Base-by-base conservation (phyloP, 306 rosid species). In the Arachis stenosperma region DNA sequence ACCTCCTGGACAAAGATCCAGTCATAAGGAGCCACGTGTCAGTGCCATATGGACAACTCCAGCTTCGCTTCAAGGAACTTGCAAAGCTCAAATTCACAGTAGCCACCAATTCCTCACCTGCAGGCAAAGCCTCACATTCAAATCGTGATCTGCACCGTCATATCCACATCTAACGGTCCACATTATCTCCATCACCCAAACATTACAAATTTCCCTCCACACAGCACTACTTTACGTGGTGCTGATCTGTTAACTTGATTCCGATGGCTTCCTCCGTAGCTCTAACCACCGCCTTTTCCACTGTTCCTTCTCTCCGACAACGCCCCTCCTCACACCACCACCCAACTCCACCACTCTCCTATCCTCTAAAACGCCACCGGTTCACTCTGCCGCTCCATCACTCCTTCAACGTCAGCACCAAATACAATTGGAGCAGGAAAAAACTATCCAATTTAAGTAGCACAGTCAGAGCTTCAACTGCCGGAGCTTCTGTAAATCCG, bases 181-280 rank as follows among this genome's bases (percentile, higher is more conserved):
- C 41, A 73, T 46, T 47, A 1, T 48, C 15, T 14, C 5, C 54
- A 2, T 33, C 37, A 48, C 5, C 54, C 17, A 11, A 48, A 48
- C 54, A 48, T n/a, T 48, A 48, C 10, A 65, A 43, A 51, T 63
- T 63, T 15, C 75, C 62, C 67, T 48, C 54, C 54, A 48, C 53
- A 48, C 53, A 48, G 6, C 46, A 10, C 7, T 14, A 48, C 54
- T 48, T 12, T 15, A 1, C 67, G 54, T 15, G 37, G 14, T 50
- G 77, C 50, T 70, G 33, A 40, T 46, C 41, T 12, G 29, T 9
- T 46, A 10, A 14, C 65, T 2, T 47, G 3, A 11, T 6, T 53
- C 70, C 54, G 54, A 93, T 94, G 98, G 98, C 95, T 53, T 85
- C 95, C 57, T 85, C 95, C 43, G 51, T 86, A 14, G 90, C 89